A percentile compares a stretch with the other conserved stretches of the same genome.
These are phyloP conservation scores for Phyllachora maydis DNA, from an alignment of 2,329 filamentous ascomycete genomes.

Conservation along the genomic window DNA sequence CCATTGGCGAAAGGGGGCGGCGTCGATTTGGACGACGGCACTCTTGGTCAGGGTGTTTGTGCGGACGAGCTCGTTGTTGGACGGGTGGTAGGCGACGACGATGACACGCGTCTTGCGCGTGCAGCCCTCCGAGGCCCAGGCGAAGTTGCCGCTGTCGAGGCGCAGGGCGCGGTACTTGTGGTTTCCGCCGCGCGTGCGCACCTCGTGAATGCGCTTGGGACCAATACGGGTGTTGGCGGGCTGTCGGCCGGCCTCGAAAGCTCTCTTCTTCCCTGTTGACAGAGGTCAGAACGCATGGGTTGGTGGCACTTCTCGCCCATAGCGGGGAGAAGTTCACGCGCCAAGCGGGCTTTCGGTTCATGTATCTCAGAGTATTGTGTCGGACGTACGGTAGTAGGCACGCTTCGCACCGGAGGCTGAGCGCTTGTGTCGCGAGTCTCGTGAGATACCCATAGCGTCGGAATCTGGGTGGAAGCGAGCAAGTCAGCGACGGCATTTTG, in stretches of 20 bases:
- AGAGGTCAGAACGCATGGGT: slow-evolving; percentile 55
- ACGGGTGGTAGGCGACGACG: slow-evolving; percentile 94
- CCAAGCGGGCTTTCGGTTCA: slow-evolving; percentile 53
- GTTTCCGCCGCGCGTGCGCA: slow-evolving; percentile 52
- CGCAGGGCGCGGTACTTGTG: slow-evolving; percentile 98
- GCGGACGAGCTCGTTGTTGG: slow-evolving; percentile 99
- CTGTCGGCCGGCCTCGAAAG: slow-evolving; percentile 99
- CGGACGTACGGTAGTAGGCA: slow-evolving; percentile 67
- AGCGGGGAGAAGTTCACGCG: too few relatives aligned
- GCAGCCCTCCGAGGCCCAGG: slow-evolving; percentile 94
- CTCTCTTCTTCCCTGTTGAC: too few relatives aligned
- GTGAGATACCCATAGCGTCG: slow-evolving; percentile 98
- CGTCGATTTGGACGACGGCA: slow-evolving; percentile 96
- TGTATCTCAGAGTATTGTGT: slow-evolving; percentile 25
- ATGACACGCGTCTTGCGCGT: slow-evolving; percentile 99
- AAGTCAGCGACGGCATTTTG: too few relatives aligned
- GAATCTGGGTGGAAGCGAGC: too few relatives aligned
- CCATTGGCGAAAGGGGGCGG: slow-evolving; percentile 98
- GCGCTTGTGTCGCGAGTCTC: slow-evolving; percentile 99
- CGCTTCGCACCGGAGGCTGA: slow-evolving; percentile 97
- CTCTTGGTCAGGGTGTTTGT: slow-evolving; percentile 99
- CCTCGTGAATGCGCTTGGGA: slow-evolving; percentile 22
- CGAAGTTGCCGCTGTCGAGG: slow-evolving; percentile 98
- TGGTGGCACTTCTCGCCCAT: too few relatives aligned
- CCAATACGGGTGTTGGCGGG: slow-evolving; percentile 99